phyloP scores from a whole-genome alignment of 2,329 filamentous ascomycete species.

The Arthrobotrys megalospora region DNA sequence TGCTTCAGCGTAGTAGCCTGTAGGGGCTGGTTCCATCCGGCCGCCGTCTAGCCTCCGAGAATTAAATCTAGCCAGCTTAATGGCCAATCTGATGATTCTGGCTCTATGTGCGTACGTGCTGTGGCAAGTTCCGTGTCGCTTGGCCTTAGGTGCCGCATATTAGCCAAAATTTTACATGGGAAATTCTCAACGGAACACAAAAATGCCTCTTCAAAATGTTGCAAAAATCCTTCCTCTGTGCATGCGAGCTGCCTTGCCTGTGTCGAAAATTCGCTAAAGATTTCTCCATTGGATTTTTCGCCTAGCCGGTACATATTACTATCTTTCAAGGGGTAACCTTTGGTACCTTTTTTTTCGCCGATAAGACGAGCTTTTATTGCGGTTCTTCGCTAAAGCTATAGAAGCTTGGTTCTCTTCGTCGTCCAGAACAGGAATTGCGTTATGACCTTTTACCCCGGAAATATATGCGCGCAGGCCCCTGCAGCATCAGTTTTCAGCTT shows the following conservation, averaged over 20 bases:
- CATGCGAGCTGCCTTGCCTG: neutral
- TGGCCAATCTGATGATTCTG: neutral
- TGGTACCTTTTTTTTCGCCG: slow-evolving; percentile 34
- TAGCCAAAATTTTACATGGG: slow-evolving; percentile 24
- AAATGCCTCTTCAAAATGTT: slow-evolving; percentile 43
- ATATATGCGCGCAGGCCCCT: slow-evolving; percentile 44
- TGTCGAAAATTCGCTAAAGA: slow-evolving; percentile 42
- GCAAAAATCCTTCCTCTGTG: neutral
- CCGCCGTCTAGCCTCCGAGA: neutral
- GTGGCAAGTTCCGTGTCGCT: slow-evolving; percentile 22
- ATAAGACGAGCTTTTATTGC: slow-evolving; percentile 3
- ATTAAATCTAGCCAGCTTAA: neutral
- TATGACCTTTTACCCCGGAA: slow-evolving; percentile 26
- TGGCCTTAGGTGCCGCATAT: neutral
- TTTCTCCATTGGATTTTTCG: slow-evolving; percentile 55
- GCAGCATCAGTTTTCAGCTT: slow-evolving; percentile 25
- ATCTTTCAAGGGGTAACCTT: slow-evolving; percentile 14
- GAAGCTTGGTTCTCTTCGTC: slow-evolving; percentile 28
- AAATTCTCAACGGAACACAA: slow-evolving; percentile 1
- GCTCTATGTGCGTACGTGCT: neutral
- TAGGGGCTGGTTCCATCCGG: neutral
- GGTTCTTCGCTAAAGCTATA: slow-evolving; percentile 9
- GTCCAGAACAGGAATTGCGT: slow-evolving; percentile 37
- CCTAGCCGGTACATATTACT: slow-evolving; percentile 13
- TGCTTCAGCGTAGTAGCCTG: neutral